Evolutionary conservation across 371 early-diverging fungal species (phyloP), one percentile per base, ranked within the genome.

Genomic region (Batrachochytrium dendrobatidis): DNA sequence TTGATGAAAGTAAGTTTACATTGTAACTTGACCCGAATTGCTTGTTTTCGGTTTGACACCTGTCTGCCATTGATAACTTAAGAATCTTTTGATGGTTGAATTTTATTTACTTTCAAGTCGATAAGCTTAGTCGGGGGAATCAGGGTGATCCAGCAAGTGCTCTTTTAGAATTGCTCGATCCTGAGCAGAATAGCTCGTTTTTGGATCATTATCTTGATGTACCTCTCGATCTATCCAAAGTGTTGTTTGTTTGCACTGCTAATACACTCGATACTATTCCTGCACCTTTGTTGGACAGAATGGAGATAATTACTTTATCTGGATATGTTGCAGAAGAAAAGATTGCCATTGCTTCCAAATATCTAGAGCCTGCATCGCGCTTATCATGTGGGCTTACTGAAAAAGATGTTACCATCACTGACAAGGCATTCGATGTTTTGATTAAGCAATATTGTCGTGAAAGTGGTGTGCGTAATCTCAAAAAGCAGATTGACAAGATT

Each of bases 121-220:
- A 96, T 75, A 98, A 96, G 80, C 80, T 98, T 30, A 95, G 96
- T n/a, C 83, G 90, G 34, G 94, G 95, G 18, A 88, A 92, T 62
- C 95, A 93, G 69, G 97, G 97, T 43, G 96, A 98, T 62, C 96
- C 97, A 0, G 90, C 96, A 0, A 94, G 93, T 15, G 97, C 96
- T 2, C 83, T 98, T 49, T 75, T 98, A 22, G 98, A 98, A 73
- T 72, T 96, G 31, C 79, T 98, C 31, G 98, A 98, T 62, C 97
- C 97, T 7, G 96, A 96, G 65, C 97, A 98, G 70, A 96, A 98
- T 68, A 77, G 74, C 57, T 85, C 92, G 15, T 98, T 98, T 78
- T 79, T 96, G 66, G 98, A 98, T 73, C 96, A 98, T 69, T 98
- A 95, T 75, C 87, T 98, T 90, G 98, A 98, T 71, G 91, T 96